Conservation (phyloP, 2,329 filamentous ascomycete genomes). For the Cryphonectria naterciae region DNA sequence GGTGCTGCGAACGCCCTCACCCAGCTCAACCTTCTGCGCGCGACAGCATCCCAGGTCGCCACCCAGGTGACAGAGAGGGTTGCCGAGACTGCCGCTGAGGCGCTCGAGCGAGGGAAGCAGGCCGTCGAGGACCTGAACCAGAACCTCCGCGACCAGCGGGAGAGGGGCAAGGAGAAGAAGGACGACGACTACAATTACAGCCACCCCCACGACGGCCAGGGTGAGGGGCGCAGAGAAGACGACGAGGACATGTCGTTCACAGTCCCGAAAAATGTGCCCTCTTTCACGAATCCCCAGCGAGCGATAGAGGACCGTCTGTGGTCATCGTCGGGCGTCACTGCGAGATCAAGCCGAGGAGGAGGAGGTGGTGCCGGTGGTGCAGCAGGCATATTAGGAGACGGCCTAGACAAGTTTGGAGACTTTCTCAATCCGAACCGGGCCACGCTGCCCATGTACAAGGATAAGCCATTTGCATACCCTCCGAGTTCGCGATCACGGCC, state of each 20-base stretch:
- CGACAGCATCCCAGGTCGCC: slow-evolving; percentile 50
- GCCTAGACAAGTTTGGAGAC: slow-evolving; percentile 65
- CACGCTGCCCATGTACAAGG: slow-evolving; percentile 94
- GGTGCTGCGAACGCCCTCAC: slow-evolving; percentile 34
- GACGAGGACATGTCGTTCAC: slow-evolving; percentile 64
- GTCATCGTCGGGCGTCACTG: slow-evolving; percentile 55
- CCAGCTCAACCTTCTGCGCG: slow-evolving; percentile 50
- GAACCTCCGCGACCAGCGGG: slow-evolving; percentile 28
- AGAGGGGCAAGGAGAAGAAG: slow-evolving; percentile 27
- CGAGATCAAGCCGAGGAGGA: slow-evolving; percentile 42
- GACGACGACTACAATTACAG: slow-evolving; percentile 31
- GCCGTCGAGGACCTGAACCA: slow-evolving; percentile 45
- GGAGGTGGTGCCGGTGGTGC: slow-evolving; percentile 17
- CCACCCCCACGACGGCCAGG: slow-evolving; percentile 18
- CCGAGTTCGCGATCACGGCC: slow-evolving; percentile 61
- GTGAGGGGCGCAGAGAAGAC: slow-evolving; percentile 2
- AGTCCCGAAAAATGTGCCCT: slow-evolving; percentile 70
- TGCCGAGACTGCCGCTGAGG: slow-evolving; percentile 50
- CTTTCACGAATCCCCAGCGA: slow-evolving; percentile 68
- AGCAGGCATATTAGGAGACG: slow-evolving; percentile 48
- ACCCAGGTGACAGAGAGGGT: slow-evolving; percentile 37
- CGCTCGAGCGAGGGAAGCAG: slow-evolving; percentile 53
- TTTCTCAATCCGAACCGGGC: slow-evolving; percentile 62
- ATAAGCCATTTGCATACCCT: slow-evolving; percentile 85
- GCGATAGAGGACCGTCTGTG: slow-evolving; percentile 69